Base-by-base conservation (phyloP, 345 rosid genomes). In the Citrus hindsii region DNA sequence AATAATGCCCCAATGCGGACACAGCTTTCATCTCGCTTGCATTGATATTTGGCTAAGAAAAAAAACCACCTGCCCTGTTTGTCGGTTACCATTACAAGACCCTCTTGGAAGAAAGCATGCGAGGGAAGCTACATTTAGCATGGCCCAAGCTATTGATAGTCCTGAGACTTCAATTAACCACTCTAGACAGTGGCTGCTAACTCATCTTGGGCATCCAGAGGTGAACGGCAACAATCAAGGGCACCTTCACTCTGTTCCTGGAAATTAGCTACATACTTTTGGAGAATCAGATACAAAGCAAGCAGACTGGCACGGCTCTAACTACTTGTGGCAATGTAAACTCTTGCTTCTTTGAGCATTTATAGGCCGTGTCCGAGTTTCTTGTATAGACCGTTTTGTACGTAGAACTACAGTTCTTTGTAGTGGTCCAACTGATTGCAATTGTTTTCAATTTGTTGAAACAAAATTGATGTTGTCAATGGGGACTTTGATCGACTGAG, bases 1-100 rank as follows among this genome's bases (percentile, higher is more conserved):
- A 56, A 88, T 89, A 82, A 89, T 92, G 97, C 94, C 97, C 30
- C 82, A 87, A 77, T 90, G 94, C 33, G 84, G 91, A 51, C 96
- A 92, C 88, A 88, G 68, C 80, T 92, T 92, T 60, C 97, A 92
- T 64, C 86, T 90, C 4, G 60, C 87, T 25, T 92, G 97, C 88
- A 85, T 92, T 40, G 97, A 92, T 74, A 12, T 82, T 53, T 92
- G 97, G 97, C 79, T 92, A 16, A 85, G 90, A 65, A 92, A 87
- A 69, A 91, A 88, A 63, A 80, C 92, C 9, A 90, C 97, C 0
- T 92, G 97, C 71, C 96, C 94, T 0, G 91, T 90, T 30, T 92
- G 94, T 69, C 87, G 97, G 10, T 77, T 88, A 63, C 86, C 90
- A 5, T 60, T 92, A 27, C 87, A 84, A 53, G 86, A 87, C 60